A percentile compares a stretch with the other conserved stretches of the same genome.
phyloP scores from a whole-genome alignment of 2,329 filamentous ascomycete genomes.

The Arthrobotrys sphaeroides region DNA sequence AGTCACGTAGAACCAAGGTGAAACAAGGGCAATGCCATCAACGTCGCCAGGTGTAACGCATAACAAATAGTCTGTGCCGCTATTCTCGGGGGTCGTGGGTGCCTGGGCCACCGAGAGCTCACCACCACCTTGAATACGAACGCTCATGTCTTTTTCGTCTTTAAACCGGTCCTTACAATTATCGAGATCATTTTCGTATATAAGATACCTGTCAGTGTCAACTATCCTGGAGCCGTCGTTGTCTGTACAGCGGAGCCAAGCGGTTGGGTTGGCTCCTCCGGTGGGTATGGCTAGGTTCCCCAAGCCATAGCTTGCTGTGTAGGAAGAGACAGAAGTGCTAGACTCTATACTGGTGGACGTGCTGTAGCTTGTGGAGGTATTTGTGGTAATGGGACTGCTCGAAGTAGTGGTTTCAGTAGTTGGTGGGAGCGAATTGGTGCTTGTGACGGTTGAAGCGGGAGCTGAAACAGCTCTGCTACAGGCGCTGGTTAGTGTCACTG shows the following conservation, averaged over 20 bases:
- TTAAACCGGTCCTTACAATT: background rate
- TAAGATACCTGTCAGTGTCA: background rate
- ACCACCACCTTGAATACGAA: background rate
- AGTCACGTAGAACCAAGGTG: background rate
- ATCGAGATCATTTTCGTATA: background rate
- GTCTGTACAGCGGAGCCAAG: background rate
- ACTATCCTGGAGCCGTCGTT: background rate
- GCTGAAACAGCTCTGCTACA: background rate
- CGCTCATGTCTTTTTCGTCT: background rate
- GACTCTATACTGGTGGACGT: background rate
- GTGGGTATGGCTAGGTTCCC: background rate
- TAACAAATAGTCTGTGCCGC: background rate
- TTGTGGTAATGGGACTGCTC: background rate
- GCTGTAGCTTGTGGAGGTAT: background rate
- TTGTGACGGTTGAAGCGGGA: background rate
- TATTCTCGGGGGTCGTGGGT: background rate
- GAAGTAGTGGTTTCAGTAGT: background rate
- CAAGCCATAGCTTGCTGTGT: background rate
- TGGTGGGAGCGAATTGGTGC: background rate
- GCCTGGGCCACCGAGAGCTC: background rate
- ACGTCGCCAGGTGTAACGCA: background rate
- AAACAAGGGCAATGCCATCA: background rate
- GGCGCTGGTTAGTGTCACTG: background rate
- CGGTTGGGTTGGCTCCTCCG: background rate
- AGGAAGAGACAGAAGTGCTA: background rate